phyloP scores from a whole-genome alignment of 257 asterid species.

The Plantago ovata region DNA sequence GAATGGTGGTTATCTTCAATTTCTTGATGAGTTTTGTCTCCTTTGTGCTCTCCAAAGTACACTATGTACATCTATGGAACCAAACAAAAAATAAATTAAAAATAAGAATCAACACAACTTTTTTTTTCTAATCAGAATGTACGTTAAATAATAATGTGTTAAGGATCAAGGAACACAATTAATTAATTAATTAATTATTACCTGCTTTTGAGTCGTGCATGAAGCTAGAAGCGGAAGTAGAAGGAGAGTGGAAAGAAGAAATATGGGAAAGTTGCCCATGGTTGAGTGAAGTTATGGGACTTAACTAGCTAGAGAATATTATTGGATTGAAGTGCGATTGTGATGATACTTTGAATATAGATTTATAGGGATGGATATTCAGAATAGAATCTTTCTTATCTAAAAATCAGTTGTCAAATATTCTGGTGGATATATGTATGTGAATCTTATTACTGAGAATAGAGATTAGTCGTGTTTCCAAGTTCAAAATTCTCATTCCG shows the following conservation, averaged over 20 bases:
- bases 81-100: background rate
- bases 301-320: constrained; percentile 15
- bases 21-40: constrained; percentile 47
- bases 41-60: constrained; percentile 69
- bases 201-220: constrained; percentile 52
- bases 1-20: constrained; percentile 63
- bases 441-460: background rate
- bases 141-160: background rate
- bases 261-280: constrained; percentile 30
- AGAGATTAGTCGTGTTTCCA: no score
- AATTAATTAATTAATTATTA: no score
- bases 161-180: background rate
- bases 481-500: no score
- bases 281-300: constrained; percentile 5
- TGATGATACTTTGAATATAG: constrained; percentile 18
- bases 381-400: background rate
- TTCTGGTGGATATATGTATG: background rate
- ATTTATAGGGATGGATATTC: constrained; percentile 31
- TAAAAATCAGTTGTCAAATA: background rate
- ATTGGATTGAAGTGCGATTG: background rate
- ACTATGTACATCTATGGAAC: constrained; percentile 65
- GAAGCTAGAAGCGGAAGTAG: constrained; percentile 50
- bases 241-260: constrained; percentile 29
- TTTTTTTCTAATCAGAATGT: background rate
- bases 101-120: no score